phyloP scores from a whole-genome alignment of 805 yeast species.

The Saturnispora hagleri region DNA sequence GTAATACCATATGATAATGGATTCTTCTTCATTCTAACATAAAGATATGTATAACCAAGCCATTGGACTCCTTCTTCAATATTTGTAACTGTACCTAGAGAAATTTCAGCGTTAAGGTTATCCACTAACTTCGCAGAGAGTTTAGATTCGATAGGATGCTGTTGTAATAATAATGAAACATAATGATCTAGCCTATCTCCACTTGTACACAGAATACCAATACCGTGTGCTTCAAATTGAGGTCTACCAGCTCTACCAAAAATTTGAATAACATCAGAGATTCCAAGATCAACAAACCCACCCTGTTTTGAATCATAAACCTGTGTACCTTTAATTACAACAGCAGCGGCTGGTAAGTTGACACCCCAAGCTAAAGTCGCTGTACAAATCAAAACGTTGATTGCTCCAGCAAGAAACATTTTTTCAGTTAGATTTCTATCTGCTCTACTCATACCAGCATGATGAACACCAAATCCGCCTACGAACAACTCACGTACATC shows the following conservation, averaged over 20 bases:
- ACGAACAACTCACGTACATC: conserved; percentile 75
- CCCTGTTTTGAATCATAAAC: conserved; percentile 92
- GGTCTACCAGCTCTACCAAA: conserved; percentile 99
- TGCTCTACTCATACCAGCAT: conserved; percentile 91
- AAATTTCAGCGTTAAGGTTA: conserved; percentile 91
- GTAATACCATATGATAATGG: conserved; percentile 89
- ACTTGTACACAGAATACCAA: conserved; percentile 83
- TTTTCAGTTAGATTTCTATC: conserved; percentile 87
- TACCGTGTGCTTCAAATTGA: conserved; percentile 85
- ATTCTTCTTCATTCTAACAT: conserved; percentile 87
- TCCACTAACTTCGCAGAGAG: conserved; percentile 74
- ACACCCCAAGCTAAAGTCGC: conserved; percentile 99
- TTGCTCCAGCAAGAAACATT: conserved; percentile 76
- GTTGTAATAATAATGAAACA: conserved; percentile 81
- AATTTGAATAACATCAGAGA: conserved; percentile 93
- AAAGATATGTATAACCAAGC: conserved; percentile 95
- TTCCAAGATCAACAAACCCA: conserved; percentile 88
- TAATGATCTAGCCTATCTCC: conserved; percentile 78
- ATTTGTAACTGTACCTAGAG: conserved; percentile 90
- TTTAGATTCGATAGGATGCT: conserved; percentile 90
- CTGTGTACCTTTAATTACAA: conserved; percentile 92
- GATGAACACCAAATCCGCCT: conserved; percentile 87
- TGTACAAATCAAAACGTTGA: conserved; percentile 87
- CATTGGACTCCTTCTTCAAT: conserved; percentile 92
- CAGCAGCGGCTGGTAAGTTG: conserved; percentile 95